Conservation (phyloP, 1,139 yeast species). For the Lodderomyces theae region DNA sequence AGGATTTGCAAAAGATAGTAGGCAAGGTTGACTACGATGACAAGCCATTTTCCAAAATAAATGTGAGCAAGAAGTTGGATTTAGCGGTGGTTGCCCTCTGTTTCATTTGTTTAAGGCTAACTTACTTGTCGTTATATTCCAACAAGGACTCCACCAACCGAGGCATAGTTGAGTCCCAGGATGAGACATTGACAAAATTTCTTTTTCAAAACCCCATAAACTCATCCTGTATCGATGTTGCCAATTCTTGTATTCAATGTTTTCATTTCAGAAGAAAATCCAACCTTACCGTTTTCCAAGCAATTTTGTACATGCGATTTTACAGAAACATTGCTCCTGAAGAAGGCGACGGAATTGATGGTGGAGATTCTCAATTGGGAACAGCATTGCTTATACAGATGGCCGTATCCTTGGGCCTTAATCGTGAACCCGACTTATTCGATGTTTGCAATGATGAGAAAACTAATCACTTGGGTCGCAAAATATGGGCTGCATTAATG, state of each 20-base stretch:
- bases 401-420: conserved; percentile 44
- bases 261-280: conserved; percentile 24
- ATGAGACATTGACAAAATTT: conserved; percentile 21
- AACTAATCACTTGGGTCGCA: conserved; percentile 41
- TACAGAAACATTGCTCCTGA: conserved; percentile 50
- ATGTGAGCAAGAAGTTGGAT: conserved; percentile 28
- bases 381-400: conserved; percentile 38
- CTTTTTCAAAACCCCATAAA: conserved; percentile 26
- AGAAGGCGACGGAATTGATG: conserved; percentile 46
- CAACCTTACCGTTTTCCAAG: conserved; percentile 26
- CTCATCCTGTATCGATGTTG: conserved; percentile 25
- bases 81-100: conserved; percentile 31
- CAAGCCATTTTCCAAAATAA: conserved; percentile 14
- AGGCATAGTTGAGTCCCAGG: conserved; percentile 17
- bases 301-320: conserved; percentile 40
- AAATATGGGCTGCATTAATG: conserved; percentile 47
- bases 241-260: conserved; percentile 27
- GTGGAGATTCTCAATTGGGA: conserved; percentile 39
- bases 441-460: conserved; percentile 22
- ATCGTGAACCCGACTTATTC: conserved; percentile 38
- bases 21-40: conserved; percentile 24
- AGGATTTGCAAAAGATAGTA: conserved; percentile 20
- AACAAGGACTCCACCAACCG: conserved; percentile 30
- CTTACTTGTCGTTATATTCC: conserved; percentile 30
- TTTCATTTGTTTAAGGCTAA: conserved; percentile 26